Percentiles rank a stretch among this genome's conserved stretches.
Evolutionary conservation across 305 asterid species (phyloP).

Genomic region (Striga hermonthica): DNA sequence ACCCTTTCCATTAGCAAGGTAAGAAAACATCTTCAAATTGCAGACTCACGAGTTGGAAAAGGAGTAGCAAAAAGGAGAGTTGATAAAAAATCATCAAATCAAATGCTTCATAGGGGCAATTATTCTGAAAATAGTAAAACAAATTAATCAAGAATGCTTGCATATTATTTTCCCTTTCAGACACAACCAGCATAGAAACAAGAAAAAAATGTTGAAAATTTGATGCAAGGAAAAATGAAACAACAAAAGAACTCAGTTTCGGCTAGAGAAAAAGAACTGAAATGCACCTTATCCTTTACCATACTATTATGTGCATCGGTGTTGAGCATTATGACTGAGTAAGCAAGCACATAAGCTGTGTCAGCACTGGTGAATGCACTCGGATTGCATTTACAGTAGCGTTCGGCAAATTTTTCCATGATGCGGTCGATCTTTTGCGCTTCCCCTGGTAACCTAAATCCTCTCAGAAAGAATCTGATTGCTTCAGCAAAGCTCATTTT

Average conservation of each 20-base stretch:
- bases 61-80: neutral
- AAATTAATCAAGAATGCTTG: neutral
- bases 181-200: neutral
- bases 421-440: constrained; percentile 98
- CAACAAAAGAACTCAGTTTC: constrained; percentile 20
- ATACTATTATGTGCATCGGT: constrained; percentile 98
- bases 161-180: constrained; percentile 20
- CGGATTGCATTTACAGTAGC: constrained; percentile 94
- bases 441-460: constrained; percentile 97
- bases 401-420: constrained; percentile 99
- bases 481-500: constrained; percentile 95
- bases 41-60: neutral
- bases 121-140: constrained; percentile 14
- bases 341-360: constrained; percentile 96
- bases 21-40: neutral
- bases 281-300: constrained; percentile 95
- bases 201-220: neutral
- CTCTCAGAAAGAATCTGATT: constrained; percentile 86
- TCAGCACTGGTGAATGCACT: constrained; percentile 93
- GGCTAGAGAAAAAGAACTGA: constrained; percentile 23
- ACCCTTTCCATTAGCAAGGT: constrained; percentile 10
- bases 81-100: neutral
- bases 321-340: constrained; percentile 97
- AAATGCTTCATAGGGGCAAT: constrained; percentile 14
- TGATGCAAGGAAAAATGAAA: constrained; percentile 10